phyloP scores from a whole-genome alignment of 2,329 filamentous ascomycete genomes.

The Stemphylium beticola region DNA sequence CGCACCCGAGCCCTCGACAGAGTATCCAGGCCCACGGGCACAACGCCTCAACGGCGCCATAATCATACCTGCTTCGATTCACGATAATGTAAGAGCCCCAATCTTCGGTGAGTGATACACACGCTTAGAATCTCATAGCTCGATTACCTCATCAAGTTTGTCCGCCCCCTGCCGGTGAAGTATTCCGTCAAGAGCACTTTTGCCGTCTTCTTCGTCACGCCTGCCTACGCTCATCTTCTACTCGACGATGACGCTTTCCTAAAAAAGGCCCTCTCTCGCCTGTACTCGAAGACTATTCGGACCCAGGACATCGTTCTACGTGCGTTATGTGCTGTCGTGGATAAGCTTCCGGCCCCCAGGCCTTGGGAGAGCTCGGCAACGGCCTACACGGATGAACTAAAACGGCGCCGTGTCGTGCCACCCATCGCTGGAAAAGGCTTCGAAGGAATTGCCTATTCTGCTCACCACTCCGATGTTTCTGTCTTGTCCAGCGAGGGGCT shows the following conservation, averaged over 20 bases:
- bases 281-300: slow-evolving; percentile 12
- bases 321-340: slow-evolving; percentile 46
- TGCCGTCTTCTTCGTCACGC: slow-evolving; percentile 42
- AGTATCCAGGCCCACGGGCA: not conserved
- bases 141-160: slow-evolving; percentile 29
- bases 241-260: slow-evolving; percentile 36
- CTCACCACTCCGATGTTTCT: slow-evolving; percentile 21
- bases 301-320: slow-evolving; percentile 13
- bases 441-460: slow-evolving; percentile 45
- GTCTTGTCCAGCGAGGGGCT: slow-evolving; percentile 8
- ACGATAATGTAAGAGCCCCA: slow-evolving; percentile 23
- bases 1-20: not conserved
- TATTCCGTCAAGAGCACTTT: slow-evolving; percentile 19
- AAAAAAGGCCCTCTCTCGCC: slow-evolving; percentile 29
- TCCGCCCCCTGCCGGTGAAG: slow-evolving; percentile 20
- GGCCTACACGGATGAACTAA: slow-evolving; percentile 3
- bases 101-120: not conserved
- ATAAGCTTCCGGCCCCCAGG: slow-evolving; percentile 41
- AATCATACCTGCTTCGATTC: slow-evolving; percentile 36
- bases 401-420: slow-evolving; percentile 7
- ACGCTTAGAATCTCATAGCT: slow-evolving; percentile 27
- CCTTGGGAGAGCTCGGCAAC: slow-evolving; percentile 2
- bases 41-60: slow-evolving; percentile 27
- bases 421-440: slow-evolving; percentile 32
- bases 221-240: slow-evolving; percentile 42